Percentiles rank a stretch among this genome's conserved stretches.
These are phyloP conservation scores for Dothideomycetes sp. DNA, from an alignment of 2,329 filamentous ascomycete species.

Conservation along the genomic window DNA sequence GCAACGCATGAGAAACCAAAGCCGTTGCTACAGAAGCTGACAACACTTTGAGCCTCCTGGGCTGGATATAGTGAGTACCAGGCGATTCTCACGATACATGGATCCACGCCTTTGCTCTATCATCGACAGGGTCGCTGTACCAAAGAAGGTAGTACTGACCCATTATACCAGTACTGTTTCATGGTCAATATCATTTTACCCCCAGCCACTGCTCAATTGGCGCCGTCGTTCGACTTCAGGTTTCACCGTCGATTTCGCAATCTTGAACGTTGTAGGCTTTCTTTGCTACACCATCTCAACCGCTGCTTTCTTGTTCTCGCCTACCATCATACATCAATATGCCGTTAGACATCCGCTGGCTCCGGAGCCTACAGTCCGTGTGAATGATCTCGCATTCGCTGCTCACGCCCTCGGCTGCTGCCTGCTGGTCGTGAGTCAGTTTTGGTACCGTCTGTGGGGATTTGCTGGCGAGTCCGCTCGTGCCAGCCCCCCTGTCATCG, in stretches of 20 bases:
- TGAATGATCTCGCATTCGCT: conserved; percentile 87
- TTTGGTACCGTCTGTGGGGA: conserved; percentile 62
- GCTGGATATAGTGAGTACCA: conserved; percentile 11
- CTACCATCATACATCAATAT: conserved; percentile 70
- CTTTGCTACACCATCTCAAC: conserved; percentile 67
- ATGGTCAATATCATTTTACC: conserved; percentile 84
- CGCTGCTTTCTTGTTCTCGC: conserved; percentile 64
- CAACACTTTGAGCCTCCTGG: conserved; percentile 9
- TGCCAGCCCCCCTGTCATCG: conserved; percentile 52
- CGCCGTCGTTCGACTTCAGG: conserved; percentile 67
- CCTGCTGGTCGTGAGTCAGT: conserved; percentile 64
- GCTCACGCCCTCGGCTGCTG: conserved; percentile 67
- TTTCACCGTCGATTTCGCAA: conserved; percentile 78
- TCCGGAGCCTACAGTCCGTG: conserved; percentile 69
- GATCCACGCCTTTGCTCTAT: background rate
- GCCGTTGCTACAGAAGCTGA: too few relatives aligned
- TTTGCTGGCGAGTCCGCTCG: conserved; percentile 46
- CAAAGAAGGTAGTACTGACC: too few relatives aligned
- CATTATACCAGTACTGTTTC: conserved; percentile 13
- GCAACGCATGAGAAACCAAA: too few relatives aligned
- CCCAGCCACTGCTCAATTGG: conserved; percentile 74
- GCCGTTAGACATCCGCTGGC: conserved; percentile 63
- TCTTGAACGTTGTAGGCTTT: conserved; percentile 64
- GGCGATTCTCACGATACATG: too few relatives aligned
- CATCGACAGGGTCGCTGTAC: background rate